Evolutionary conservation across 1,284 basidiomycete species (phyloP), one percentile per base, ranked within the genome.

Genomic region (Calocybe gambosa): DNA sequence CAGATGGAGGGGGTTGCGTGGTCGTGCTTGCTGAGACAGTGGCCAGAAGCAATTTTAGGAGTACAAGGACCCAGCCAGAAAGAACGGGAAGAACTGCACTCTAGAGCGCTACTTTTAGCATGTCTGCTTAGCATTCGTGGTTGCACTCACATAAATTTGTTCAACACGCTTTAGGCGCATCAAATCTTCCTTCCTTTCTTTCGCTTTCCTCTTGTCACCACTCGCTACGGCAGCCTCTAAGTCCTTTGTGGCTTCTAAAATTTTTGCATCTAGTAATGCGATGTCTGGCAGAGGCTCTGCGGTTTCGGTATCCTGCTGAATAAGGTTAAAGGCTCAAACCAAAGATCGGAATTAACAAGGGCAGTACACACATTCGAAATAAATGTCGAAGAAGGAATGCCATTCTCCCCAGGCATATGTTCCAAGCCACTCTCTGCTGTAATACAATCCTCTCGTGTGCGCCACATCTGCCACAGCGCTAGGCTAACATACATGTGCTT

Each of bases 361-460:
- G 7, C 37, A 18, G 45, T 35, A 59, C 68, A 55, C 54, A 75
- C 76, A 54, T 74, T 64, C 5, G 64, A 50, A 29, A 59, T 67
- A 48, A 69, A 73, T 1, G 73, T 80, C 18, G 71, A 75, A 2
- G 71, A 67, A 52, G 74, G 70, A 40, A 67, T 64, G 21, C 74
- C 75, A 21, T 74, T 75, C 50, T 80, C 81, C 42, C 85, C 78
- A 28, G 85, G 78, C 75, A 92, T 73, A 65, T 80, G 71, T 55
- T 91, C 87, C 50, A 97, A 67, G 9, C 95, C 96, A 57, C 92
- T 91, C 69, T 99, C 96, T 44, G 88, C 82, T 2, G 86, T 85
- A 74, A 96, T 89, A 59, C 89, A 96, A 58, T 98, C 94, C 63
- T 98, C 94, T 46, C 96, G 75, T 2, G 92, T 87, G 62, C 88